phyloP scores from a whole-genome alignment of 177 flowering plant species.

The Vitis hybrid region DNA sequence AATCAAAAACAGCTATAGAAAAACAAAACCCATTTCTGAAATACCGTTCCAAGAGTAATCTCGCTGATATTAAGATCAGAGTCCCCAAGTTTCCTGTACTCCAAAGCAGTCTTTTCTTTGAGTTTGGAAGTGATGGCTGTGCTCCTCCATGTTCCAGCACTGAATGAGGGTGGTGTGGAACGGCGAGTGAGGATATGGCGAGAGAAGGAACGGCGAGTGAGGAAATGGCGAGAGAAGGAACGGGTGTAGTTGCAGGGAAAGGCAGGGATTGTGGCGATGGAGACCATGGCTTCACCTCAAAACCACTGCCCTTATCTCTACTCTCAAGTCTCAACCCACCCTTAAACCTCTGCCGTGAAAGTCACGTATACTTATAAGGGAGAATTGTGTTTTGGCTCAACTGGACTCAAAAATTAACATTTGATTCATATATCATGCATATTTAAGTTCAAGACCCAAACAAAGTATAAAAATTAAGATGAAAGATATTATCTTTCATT shows the following conservation, averaged over 20 bases:
- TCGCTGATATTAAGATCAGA: conserved; percentile 87
- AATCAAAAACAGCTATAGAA: neutral
- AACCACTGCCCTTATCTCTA: no score
- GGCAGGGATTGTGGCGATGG: conserved; percentile 12
- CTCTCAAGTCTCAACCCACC: no score
- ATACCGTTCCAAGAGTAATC: conserved; percentile 83
- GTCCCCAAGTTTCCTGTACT: conserved; percentile 81
- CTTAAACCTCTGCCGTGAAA: no score
- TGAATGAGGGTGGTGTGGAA: neutral
- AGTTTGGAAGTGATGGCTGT: conserved; percentile 33
- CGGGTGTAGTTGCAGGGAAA: conserved; percentile 15
- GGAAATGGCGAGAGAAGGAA: conserved; percentile 13
- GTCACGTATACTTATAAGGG: no score
- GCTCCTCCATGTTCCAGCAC: conserved; percentile 6
- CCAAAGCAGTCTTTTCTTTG: conserved; percentile 39
- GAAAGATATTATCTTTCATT: no score
- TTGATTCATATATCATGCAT: no score
- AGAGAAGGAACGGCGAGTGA: no score
- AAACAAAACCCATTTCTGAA: conserved; percentile 5
- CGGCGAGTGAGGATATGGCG: conserved; percentile 11
- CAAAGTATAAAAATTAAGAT: no score
- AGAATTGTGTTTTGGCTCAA: no score
- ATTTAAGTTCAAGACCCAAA: no score
- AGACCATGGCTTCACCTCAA: neutral
- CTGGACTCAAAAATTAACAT: no score